Conservation (phyloP, 75 land plant genomes). For the Adiantum capillusveneris region DNA sequence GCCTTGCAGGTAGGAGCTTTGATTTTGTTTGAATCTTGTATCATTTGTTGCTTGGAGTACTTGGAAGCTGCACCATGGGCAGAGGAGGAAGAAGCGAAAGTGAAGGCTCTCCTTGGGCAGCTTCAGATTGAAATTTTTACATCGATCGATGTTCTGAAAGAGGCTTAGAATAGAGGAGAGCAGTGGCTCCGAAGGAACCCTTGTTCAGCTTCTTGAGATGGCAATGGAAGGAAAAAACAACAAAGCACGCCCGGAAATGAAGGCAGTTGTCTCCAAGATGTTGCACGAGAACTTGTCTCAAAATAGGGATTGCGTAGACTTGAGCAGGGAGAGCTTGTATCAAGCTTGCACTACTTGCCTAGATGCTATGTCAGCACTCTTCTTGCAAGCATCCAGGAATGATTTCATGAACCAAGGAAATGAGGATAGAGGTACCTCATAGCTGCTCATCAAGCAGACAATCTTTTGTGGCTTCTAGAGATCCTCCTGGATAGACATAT, state of each 20-base stretch:
- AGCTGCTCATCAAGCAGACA: slow-evolving; percentile 60
- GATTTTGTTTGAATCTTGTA: slow-evolving; percentile 48
- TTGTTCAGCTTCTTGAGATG: slow-evolving; percentile 47
- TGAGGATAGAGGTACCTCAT: slow-evolving; percentile 29
- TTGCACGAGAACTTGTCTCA: slow-evolving; percentile 36
- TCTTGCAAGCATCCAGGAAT: slow-evolving; percentile 36
- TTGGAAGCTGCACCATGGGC: slow-evolving; percentile 85
- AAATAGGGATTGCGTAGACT: slow-evolving; percentile 24
- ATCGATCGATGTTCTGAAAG: slow-evolving; percentile 44
- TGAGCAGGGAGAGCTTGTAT: slow-evolving; percentile 46
- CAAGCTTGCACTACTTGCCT: slow-evolving; percentile 48
- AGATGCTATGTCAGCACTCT: slow-evolving; percentile 33
- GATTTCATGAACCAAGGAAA: too few relatives aligned
- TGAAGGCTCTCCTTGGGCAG: slow-evolving; percentile 39
- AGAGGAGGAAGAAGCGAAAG: slow-evolving; percentile 74
- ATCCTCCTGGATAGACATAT: slow-evolving; percentile 49
- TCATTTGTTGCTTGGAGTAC: slow-evolving; percentile 63
- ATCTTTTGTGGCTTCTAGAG: slow-evolving; percentile 72
- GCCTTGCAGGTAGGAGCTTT: slow-evolving; percentile 50
- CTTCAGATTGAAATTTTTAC: slow-evolving; percentile 36
- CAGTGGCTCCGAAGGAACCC: slow-evolving; percentile 41
- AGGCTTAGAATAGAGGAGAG: slow-evolving; percentile 42
- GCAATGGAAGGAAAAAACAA: slow-evolving; percentile 69
- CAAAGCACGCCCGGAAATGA: slow-evolving; percentile 70
- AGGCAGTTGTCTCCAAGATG: slow-evolving; percentile 53